Evolutionary conservation across 2,329 filamentous ascomycete species (phyloP), one percentile per base, ranked within the genome.

Genomic region (Talaromyces verruculosus): DNA sequence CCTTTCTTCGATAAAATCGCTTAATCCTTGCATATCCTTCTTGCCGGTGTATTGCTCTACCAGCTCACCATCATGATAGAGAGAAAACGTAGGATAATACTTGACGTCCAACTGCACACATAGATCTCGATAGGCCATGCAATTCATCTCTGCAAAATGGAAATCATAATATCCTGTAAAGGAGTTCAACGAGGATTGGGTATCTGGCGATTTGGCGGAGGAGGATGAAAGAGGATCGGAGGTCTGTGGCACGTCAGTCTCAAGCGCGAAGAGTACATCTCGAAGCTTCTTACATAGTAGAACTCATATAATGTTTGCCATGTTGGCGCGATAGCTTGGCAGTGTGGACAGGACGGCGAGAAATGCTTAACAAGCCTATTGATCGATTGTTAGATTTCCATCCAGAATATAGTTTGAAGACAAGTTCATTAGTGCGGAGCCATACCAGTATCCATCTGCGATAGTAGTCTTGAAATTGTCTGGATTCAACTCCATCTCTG

Each of bases 231-330:
- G 81, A 17, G 90, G 89, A 72, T 92, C 89, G 43, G 92, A 95
- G 43, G 93, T 97, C 81, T 92, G 83, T 53, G 37, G 25, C 35
- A 51, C 17, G 66, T 78, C 68, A 78, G 71, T 61, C 28, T 30
- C 22, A 28, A 60, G 10, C 22, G 35, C 19, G 11, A 61, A 63
- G 53, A 19, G 41, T 43, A n/a, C 1, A 25, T 17, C 22, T 51
- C 3, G 5, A 19, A 13, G 13, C 5, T 71, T 72, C 77, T 71
- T 69, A 82, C 80, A 68, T 82, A 88, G 82, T 97, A 99, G 79
- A 89, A 97, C 81, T 99, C 95, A 83, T 98, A 97, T 15, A 94
- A 79, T 5, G 93, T 97, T 79, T 98, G 93, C 84, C 88, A 97
- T 61, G 87, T 89, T 7, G 95, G 95, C 62, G 91, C 92, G 73